Evolutionary conservation across 2,329 filamentous ascomycete species (phyloP), one percentile per base, ranked within the genome.

Genomic region (Fusarium nelsonii): DNA sequence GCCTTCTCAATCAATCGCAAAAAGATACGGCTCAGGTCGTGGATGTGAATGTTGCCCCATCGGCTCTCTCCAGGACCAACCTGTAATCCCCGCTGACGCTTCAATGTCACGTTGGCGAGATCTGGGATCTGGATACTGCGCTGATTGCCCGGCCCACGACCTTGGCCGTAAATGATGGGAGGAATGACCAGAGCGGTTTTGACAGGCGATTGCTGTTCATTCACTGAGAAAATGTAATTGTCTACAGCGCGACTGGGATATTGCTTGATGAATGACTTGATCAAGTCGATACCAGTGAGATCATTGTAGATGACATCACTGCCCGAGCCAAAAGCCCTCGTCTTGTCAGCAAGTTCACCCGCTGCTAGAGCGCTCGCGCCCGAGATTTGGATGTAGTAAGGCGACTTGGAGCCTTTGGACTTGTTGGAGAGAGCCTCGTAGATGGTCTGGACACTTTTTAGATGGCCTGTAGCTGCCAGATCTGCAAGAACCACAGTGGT

Each of bases 51-150:
- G 28, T 76, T 76, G 10, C 75, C 73, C 79, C 80, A 81, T 15
- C 72, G 63, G 34, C 69, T 78, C 18, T 73, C 63, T 1, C 79
- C 79, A 46, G 72, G 57, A 7, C 78, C 77, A 16, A 81, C 63
- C n/a, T 68, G 71, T 0, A 81, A 55, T 5, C 73, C 77, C n/a
- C 72, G 66, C 2, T 72, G 68, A 6, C 71, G 63, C 50, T 78
- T 41, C n/a, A 83, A 51, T 1, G 76, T 77, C 4, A 43, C 45
- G 20, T 43, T 58, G 2, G 56, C 62, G 8, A 71, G 39, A 3
- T 45, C 73, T 0, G 81, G 81, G n/a, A 81, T 71, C 63, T 83
- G 80, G 1, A 82, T 74, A 57, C 80, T 82, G 8, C 80, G 73
- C 63, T 76, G 72, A 49, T 81, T 81, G 4, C 73, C 68, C 0